phyloP scores from a whole-genome alignment of 371 early-diverging fungal species.

The Mucor irregularis region DNA sequence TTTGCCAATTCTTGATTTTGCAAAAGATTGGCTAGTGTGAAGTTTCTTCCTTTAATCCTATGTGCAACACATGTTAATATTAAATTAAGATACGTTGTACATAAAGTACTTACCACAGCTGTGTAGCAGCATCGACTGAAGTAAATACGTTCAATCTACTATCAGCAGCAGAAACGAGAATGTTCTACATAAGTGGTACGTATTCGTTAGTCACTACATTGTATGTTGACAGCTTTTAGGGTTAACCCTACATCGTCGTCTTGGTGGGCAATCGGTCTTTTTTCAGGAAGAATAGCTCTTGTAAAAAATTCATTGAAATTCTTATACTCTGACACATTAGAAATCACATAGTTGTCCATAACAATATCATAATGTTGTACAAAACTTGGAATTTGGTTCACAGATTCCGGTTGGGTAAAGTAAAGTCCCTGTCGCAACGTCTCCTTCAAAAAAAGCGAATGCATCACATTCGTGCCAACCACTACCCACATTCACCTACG shows the following conservation, averaged over 20 bases:
- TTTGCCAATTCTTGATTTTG: conserved; percentile 44
- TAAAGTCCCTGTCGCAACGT: conserved; percentile 66
- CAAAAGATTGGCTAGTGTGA: conserved; percentile 56
- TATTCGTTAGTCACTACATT: background rate
- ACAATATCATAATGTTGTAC: conserved; percentile 61
- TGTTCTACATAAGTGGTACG: background rate
- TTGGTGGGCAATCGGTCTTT: conserved; percentile 50
- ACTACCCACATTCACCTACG: conserved; percentile 13
- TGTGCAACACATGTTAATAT: background rate
- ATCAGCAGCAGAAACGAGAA: conserved; percentile 68
- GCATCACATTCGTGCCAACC: conserved; percentile 46
- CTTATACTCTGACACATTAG: conserved; percentile 47
- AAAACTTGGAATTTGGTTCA: conserved; percentile 63
- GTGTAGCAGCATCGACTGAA: conserved; percentile 54
- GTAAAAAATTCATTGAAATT: conserved; percentile 80
- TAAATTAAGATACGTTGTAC: background rate
- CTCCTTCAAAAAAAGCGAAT: conserved; percentile 49
- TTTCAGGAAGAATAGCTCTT: conserved; percentile 64
- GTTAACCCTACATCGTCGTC: conserved; percentile 39
- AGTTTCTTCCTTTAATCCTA: conserved; percentile 70
- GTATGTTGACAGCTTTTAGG: background rate
- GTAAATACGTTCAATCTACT: conserved; percentile 62
- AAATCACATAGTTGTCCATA: conserved; percentile 43
- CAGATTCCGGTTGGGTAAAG: conserved; percentile 65
- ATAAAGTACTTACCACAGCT: conserved; percentile 61